Percentiles rank a stretch among this genome's conserved stretches.
phyloP scores from a whole-genome alignment of 176 grass and related monocot species.

The Alloteropsis semialata region DNA sequence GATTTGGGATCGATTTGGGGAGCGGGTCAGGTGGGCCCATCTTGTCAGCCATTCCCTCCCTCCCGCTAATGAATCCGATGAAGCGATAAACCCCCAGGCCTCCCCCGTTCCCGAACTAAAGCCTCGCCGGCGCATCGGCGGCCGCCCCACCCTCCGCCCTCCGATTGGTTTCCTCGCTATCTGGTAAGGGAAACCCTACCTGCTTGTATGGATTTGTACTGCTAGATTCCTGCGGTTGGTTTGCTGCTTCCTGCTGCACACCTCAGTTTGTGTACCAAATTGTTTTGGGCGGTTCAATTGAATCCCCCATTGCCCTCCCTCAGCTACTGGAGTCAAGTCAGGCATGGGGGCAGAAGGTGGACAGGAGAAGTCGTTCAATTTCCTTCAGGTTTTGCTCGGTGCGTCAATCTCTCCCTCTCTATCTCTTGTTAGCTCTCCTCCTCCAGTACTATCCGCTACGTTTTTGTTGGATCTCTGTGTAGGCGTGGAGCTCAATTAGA shows the following conservation, averaged over 20 bases:
- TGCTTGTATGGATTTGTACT: neutral
- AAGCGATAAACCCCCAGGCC: neutral
- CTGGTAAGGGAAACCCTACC: neutral
- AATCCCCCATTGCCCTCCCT: neutral
- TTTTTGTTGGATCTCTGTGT: neutral
- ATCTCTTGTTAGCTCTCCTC: neutral
- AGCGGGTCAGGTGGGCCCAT: no score
- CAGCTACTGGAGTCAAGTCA: neutral
- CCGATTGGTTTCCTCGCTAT: neutral
- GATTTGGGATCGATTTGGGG: no score
- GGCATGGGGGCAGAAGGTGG: constrained; percentile 29
- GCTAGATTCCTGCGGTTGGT: neutral
- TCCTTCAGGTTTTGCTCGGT: constrained; percentile 48
- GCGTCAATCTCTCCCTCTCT: constrained; percentile 3
- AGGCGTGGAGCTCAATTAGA: no score
- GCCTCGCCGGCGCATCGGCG: neutral
- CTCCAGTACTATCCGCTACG: neutral
- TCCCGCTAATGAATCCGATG: neutral
- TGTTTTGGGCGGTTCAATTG: neutral
- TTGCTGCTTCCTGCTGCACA: neutral
- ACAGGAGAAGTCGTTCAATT: constrained; percentile 48
- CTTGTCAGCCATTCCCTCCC: no score
- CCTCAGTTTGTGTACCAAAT: neutral
- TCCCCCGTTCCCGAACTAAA: neutral
- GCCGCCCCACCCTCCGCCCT: neutral